Base-by-base conservation (phyloP, 1,284 basidiomycete genomes). In the Leccinum subrobustum region DNA sequence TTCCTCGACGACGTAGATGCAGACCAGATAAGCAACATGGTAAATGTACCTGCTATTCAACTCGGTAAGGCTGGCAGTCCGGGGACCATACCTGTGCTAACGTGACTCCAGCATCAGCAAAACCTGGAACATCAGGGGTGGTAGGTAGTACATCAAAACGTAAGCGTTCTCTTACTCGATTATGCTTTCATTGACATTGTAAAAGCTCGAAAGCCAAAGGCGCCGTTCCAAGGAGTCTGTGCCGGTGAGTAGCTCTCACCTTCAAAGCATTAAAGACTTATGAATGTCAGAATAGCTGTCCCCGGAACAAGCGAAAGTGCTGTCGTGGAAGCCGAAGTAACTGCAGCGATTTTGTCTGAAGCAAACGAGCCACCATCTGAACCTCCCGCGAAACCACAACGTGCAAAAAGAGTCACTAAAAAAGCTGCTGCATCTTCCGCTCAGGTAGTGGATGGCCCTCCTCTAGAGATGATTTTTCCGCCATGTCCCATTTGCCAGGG, bases 401-500 rank as follows among this genome's bases (percentile, higher is more conserved):
- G 3, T 3, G 44, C 58, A 27, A 65, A n/a, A 56, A 72, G 11
- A 57, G 50, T 1, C 16, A 44, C 51, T 20, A 62, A 58, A 60
- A 62, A 56, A 20, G 4, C 63, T 6, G 39, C 54, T 50, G 18
- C 48, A 25, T 35, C 60, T 47, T 33, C 60, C 25, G 35, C 44
- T 25, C 25, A 25, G 1, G 44, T 60, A 1, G 42, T 16, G 25
- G 39, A 50, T 50, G 8, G 37, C 16, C 29, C 64, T 57, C 37
- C 16, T 27, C 25, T 6, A 7, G 56, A 31, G 18, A 39, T 52
- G 50, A 59, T 56, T 54, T 54, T 53, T 55, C 63, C 65, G 4
- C 63, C 59, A 20, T 83, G 81, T 60, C 76, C 76, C 42, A 70
- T 81, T 48, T 83, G 81, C 67, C 67, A 72, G 25, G 69, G 67